phyloP scores from a whole-genome alignment of 2,329 filamentous ascomycete species.

The Chaetoscypha palmicola region DNA sequence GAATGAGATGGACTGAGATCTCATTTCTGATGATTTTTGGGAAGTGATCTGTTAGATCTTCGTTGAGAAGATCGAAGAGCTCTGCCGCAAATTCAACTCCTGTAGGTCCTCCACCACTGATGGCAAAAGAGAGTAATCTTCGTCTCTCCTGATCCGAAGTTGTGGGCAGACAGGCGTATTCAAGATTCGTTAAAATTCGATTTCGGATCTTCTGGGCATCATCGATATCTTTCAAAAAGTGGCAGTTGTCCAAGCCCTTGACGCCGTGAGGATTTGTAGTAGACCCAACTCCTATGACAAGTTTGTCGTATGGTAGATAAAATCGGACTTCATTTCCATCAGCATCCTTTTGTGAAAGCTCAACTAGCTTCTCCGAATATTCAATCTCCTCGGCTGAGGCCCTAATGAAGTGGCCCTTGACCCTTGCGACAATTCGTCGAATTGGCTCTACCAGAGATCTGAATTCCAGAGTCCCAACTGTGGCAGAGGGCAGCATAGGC shows the following conservation, averaged over 20 bases:
- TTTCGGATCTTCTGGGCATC: conserved; percentile 89
- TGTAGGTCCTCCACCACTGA: conserved; percentile 90
- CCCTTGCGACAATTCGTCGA: conserved; percentile 68
- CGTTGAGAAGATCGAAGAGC: conserved; percentile 91
- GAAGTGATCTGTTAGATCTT: conserved; percentile 78
- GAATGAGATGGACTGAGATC: conserved; percentile 95
- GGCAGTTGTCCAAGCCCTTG: conserved; percentile 85
- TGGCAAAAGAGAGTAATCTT: conserved; percentile 86
- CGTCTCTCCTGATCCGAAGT: conserved; percentile 81
- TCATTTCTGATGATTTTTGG: conserved; percentile 90
- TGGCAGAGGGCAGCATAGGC: conserved; percentile 94
- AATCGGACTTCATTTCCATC: conserved; percentile 71
- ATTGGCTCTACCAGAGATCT: conserved; percentile 90
- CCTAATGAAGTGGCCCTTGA: conserved; percentile 84
- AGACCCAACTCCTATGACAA: conserved; percentile 87
- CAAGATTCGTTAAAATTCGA: conserved; percentile 80
- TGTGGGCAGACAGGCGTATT: conserved; percentile 86
- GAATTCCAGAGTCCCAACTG: conserved; percentile 88
- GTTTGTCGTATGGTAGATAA: conserved; percentile 95
- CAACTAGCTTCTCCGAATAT: conserved; percentile 84
- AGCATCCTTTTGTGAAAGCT: conserved; percentile 67
- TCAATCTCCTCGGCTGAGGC: conserved; percentile 83
- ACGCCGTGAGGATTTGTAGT: conserved; percentile 93
- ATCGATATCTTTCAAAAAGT: conserved; percentile 91
- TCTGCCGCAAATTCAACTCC: conserved; percentile 98